A percentile compares a stretch with the other conserved stretches of the same genome.
Conservation (phyloP, 2,329 filamentous ascomycete species). For the Phialophora expanda region DNA sequence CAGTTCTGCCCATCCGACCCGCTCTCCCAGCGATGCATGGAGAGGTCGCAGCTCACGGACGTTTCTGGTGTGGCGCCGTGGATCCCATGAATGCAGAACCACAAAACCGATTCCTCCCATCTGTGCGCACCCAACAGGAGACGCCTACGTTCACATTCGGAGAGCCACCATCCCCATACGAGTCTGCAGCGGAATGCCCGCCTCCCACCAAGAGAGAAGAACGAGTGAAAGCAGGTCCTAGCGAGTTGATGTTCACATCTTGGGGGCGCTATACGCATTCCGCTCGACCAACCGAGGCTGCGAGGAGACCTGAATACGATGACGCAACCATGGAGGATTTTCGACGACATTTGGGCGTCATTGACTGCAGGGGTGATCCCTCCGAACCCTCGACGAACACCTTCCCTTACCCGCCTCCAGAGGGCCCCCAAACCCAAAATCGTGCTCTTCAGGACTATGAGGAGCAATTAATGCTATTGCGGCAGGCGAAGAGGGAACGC, state of each 20-base stretch:
- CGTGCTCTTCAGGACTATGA: conserved; percentile 12
- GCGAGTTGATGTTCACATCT: not conserved
- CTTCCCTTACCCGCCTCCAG: not conserved
- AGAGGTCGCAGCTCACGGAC: not conserved
- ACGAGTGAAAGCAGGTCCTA: not conserved
- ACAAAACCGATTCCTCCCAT: not conserved
- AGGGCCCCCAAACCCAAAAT: not conserved
- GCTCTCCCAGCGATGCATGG: not conserved
- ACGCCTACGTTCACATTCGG: conserved; percentile 19
- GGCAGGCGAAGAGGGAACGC: conserved; percentile 15
- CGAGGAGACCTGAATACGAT: conserved; percentile 1
- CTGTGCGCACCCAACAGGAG: not conserved
- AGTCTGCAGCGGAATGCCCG: not conserved
- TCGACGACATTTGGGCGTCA: conserved; percentile 6
- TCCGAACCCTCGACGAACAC: not conserved
- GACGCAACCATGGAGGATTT: conserved; percentile 7
- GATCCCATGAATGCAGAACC: not conserved
- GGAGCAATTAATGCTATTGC: conserved; percentile 17
- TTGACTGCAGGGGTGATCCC: not conserved
- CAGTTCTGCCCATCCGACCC: not conserved
- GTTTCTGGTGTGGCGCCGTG: not conserved
- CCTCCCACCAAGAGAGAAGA: not conserved
- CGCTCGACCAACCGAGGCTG: not conserved
- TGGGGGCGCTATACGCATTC: not conserved
- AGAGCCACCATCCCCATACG: not conserved